Evolutionary conservation across 257 asterid genomes (phyloP), one percentile per base, ranked within the genome.

Genomic region (Phtheirospermum japonicum): DNA sequence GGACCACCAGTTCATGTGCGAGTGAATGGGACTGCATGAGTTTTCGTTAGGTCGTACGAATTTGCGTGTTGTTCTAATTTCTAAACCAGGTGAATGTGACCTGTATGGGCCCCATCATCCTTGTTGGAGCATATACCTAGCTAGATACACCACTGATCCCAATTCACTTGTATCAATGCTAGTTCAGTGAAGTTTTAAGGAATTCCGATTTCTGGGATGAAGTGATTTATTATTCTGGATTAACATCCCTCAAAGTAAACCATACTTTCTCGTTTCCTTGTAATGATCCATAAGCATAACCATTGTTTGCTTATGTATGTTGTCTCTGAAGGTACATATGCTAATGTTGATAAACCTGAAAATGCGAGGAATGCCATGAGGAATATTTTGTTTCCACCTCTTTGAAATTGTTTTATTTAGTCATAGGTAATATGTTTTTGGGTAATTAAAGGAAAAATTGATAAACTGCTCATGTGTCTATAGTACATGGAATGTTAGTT

Each of bases 1-100:
- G 99, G 97, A 26, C 96, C 99, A 10, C 99, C 99, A 0, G 89
- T 83, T 80, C 99, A 82, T 71, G 85, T 92, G 57, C 85, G 78
- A 57, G 99, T 92, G 42, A 79, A 76, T 57, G 97, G 99, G 40
- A 79, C 96, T 55, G 76, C 73, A 1, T 84, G 81, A 84, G 33
- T 66, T 23, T 61, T 33, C 39, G 64, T 50, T 13, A 23, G 2
- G 3, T 23, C 1, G 28, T 23, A 23, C 28, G 28, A 23, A 3
- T 23, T 3, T 23, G 28, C 3, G 28, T 23, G 28, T 3, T 23
- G 28, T 23, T 23, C 28, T 23, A 23, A 23, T 23, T 43, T 34
- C 23, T 51, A 9, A 37, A 39, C 36, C 16, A 20, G 59, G 61
- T 54, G 18, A 34, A 57, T 48, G 43, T 36, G 58, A 64, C 56